A percentile compares a stretch with the other conserved stretches of the same genome.
Conservation (phyloP, 208 protist genomes). For the Phytomonas francai region DNA sequence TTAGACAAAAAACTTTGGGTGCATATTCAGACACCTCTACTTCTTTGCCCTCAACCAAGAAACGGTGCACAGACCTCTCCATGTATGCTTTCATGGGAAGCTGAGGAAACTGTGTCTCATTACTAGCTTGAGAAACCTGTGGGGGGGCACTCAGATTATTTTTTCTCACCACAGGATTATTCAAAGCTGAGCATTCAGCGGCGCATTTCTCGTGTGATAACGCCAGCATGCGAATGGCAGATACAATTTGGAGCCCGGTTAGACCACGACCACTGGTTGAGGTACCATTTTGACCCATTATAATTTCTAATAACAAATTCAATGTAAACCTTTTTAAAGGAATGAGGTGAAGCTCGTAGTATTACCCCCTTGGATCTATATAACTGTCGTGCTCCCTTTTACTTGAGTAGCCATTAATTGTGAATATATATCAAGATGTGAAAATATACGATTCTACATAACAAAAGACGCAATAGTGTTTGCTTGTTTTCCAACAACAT, state of each 20-base stretch:
- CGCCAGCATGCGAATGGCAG: constrained; percentile 27
- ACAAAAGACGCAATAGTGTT: constrained; percentile 1
- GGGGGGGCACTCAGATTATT: background rate
- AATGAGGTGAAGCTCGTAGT: background rate
- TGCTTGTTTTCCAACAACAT: constrained; percentile 5
- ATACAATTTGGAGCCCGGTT: constrained; percentile 52
- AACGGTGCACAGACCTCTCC: background rate
- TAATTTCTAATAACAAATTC: constrained; percentile 7
- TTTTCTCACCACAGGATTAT: background rate
- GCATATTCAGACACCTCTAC: constrained; percentile 69
- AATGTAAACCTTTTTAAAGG: background rate
- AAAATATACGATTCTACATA: background rate
- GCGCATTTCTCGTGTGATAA: constrained; percentile 18
- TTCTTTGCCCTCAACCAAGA: background rate
- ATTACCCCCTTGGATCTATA: background rate
- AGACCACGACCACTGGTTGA: constrained; percentile 70
- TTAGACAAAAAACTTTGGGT: constrained; percentile 55
- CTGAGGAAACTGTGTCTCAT: background rate
- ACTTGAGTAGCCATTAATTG: background rate
- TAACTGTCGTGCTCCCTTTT: background rate
- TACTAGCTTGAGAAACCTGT: background rate
- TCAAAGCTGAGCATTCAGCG: background rate
- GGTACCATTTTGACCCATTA: constrained; percentile 25
- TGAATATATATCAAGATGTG: background rate
- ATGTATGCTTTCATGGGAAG: background rate